Evolutionary conservation across 257 asterid species (phyloP).

Genomic region (Solanum raphanifolium): DNA sequence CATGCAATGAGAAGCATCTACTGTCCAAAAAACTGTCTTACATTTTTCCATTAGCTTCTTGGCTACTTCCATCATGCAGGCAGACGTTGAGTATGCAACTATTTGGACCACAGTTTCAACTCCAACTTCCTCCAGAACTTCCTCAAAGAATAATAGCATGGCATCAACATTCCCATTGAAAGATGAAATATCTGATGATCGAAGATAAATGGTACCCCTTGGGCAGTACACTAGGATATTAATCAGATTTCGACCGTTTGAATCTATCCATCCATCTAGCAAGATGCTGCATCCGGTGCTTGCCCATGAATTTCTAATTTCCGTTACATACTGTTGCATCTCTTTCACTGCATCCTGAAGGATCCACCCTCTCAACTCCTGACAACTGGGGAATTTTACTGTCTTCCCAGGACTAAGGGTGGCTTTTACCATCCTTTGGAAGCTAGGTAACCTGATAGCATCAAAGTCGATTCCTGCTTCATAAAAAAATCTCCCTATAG

Average conservation of each 20-base stretch:
- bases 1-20: constrained; percentile 46
- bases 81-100: constrained; percentile 31
- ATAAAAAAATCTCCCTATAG: constrained; percentile 33
- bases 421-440: constrained; percentile 25
- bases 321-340: constrained; percentile 20
- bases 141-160: constrained; percentile 23
- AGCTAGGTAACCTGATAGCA: constrained; percentile 24
- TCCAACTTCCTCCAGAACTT: constrained; percentile 34
- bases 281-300: constrained; percentile 54
- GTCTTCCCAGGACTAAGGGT: constrained; percentile 3
- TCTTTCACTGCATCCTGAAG: constrained; percentile 27
- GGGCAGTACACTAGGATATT: constrained; percentile 45
- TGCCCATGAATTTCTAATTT: constrained; percentile 33
- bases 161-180: constrained; percentile 10
- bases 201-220: constrained; percentile 39
- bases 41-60: constrained; percentile 24
- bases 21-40: constrained; percentile 43
- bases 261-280: constrained; percentile 53
- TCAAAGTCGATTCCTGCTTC: constrained; percentile 35
- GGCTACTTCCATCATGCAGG: constrained; percentile 38
- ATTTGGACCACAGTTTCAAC: constrained; percentile 43
- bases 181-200: constrained; percentile 30
- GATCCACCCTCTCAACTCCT: constrained; percentile 53
- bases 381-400: constrained; percentile 20
- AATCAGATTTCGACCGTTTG: constrained; percentile 23